phyloP scores from a whole-genome alignment of 352 stramenopile species.

The Lagenidium giganteum region DNA sequence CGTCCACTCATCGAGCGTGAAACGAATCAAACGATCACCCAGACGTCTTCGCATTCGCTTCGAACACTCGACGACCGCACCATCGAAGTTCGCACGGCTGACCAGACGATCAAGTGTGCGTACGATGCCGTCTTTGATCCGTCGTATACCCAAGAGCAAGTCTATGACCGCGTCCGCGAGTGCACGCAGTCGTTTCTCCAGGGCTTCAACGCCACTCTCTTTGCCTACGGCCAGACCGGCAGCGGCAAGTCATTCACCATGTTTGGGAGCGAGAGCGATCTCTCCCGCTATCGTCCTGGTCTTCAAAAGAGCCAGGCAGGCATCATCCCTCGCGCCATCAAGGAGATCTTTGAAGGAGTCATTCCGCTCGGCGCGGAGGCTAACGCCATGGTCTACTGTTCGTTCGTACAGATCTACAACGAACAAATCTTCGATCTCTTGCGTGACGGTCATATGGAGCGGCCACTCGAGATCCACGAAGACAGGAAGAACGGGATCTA shows the following conservation, averaged over 20 bases:
- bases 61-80: slow-evolving; percentile 27
- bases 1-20: slow-evolving; percentile 75
- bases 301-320: slow-evolving; percentile 81
- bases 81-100: slow-evolving; percentile 67
- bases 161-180: slow-evolving; percentile 73
- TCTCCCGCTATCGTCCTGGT: slow-evolving; percentile 61
- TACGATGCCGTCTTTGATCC: slow-evolving; percentile 83
- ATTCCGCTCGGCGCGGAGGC: slow-evolving; percentile 50
- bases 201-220: slow-evolving; percentile 83
- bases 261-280: slow-evolving; percentile 72
- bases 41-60: slow-evolving; percentile 10
- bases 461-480: slow-evolving; percentile 81
- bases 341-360: slow-evolving; percentile 74
- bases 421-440: slow-evolving; percentile 89
- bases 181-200: slow-evolving; percentile 76
- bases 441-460: slow-evolving; percentile 71
- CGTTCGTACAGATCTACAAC: slow-evolving; percentile 91
- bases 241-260: slow-evolving; percentile 87
- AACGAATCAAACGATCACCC: slow-evolving; percentile 11
- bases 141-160: slow-evolving; percentile 65
- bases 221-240: slow-evolving; percentile 81
- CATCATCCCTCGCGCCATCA: slow-evolving; percentile 87
- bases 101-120: slow-evolving; percentile 69
- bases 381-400: slow-evolving; percentile 62
- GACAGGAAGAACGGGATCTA: slow-evolving; percentile 85